phyloP scores from a whole-genome alignment of 169 alveolate species.

The Plasmodium gonderi region DNA sequence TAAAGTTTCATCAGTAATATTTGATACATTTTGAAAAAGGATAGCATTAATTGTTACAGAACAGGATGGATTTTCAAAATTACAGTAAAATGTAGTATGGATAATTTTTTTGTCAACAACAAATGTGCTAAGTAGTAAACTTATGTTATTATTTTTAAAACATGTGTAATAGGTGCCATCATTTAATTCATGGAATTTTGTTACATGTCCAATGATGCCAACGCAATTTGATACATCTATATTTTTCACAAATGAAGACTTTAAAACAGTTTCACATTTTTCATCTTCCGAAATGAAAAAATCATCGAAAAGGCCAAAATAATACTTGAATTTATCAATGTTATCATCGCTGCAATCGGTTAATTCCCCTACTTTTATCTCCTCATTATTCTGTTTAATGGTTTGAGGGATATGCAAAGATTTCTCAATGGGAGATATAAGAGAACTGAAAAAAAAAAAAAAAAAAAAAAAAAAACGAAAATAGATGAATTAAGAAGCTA shows the following conservation, averaged over 20 bases:
- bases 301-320: slow-evolving; percentile 16
- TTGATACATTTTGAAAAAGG: slow-evolving; percentile 8
- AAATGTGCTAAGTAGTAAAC: slow-evolving; percentile 13
- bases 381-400: slow-evolving; percentile 13
- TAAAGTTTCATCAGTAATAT: slow-evolving; percentile 23
- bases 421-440: slow-evolving; percentile 5
- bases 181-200: slow-evolving; percentile 1
- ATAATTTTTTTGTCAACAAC: slow-evolving; percentile 15
- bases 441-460: slow-evolving; percentile 17
- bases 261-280: slow-evolving; percentile 25
- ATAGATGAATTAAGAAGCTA: background rate
- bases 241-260: slow-evolving; percentile 16
- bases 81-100: slow-evolving; percentile 25
- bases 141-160: slow-evolving; percentile 15
- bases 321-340: slow-evolving; percentile 2
- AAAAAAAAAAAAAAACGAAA: background rate
- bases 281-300: slow-evolving; percentile 37
- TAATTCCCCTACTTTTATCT: slow-evolving; percentile 22
- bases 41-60: background rate
- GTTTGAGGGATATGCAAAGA: background rate
- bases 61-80: slow-evolving; percentile 19
- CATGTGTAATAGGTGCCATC: slow-evolving; percentile 41
- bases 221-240: slow-evolving; percentile 8
- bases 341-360: slow-evolving; percentile 13
- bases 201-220: slow-evolving; percentile 28